phyloP scores from a whole-genome alignment of 176 grass and related monocot species.

The Oryza officinalis region DNA sequence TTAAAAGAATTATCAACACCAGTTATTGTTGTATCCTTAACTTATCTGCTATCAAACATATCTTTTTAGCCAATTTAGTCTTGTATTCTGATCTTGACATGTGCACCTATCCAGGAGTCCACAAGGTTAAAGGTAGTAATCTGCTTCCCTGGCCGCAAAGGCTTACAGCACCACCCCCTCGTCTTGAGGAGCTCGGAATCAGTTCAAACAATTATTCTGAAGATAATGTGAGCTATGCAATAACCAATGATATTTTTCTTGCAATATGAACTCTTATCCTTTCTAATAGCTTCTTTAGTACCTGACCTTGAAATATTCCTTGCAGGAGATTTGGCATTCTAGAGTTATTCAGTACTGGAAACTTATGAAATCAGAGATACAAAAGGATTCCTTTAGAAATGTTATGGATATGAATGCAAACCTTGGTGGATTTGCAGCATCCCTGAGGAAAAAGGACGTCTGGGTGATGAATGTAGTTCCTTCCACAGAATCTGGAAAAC shows the following conservation, averaged over 20 bases:
- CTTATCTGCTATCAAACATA: neutral
- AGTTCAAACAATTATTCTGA: conserved; percentile 51
- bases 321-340: conserved; percentile 68
- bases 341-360: conserved; percentile 75
- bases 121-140: conserved; percentile 52
- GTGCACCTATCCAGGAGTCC: conserved; percentile 45
- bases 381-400: conserved; percentile 69
- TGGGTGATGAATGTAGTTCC: conserved; percentile 90
- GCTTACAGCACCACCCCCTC: conserved; percentile 63
- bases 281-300: neutral
- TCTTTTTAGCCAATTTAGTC: neutral
- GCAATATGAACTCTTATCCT: neutral
- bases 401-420: conserved; percentile 80
- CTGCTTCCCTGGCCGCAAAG: conserved; percentile 77
- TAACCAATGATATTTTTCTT: neutral
- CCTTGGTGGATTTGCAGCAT: conserved; percentile 80
- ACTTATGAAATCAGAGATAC: conserved; percentile 63
- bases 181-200: conserved; percentile 63
- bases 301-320: conserved; percentile 24
- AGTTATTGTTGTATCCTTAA: neutral
- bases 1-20: neutral
- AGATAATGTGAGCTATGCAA: conserved; percentile 50
- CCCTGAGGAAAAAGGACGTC: conserved; percentile 57
- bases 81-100: conserved; percentile 8
- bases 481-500: conserved; percentile 53